Evolutionary conservation across 2,329 filamentous ascomycete species (phyloP), one percentile per base, ranked within the genome.

Genomic region (Aureobasidium sp.): DNA sequence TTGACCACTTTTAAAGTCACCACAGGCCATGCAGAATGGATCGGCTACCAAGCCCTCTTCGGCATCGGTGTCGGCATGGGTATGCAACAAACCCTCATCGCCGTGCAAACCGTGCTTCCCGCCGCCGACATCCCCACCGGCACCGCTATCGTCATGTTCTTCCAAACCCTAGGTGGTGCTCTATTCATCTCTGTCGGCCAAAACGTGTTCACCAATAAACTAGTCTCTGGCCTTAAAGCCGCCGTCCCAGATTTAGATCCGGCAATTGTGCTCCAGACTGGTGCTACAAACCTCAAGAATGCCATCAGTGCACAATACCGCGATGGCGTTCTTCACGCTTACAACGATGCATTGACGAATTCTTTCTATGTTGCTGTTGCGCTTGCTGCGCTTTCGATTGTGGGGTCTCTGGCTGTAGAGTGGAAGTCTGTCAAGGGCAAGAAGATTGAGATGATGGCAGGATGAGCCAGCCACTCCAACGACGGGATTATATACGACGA

Each of bases 361-460:
- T 80, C 81, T 0, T 90, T 87, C 69, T 81, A 83, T 64, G 82
- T 89, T 9, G 80, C 78, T 1, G 74, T 86, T 8, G 79, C 81
- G 2, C 74, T 86, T 68, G 77, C 79, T 0, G 76, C 76, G 8
- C 61, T 86, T 9, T 80, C 78, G 5, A 76, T 87, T 15, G 41
- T 86, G 8, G 86, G 83, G 0, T 77, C 80, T 0, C 67, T 78
- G 0, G 73, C 76, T 7, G 80, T 89, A 66, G 82, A 89, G 74
- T 89, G 85, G 85, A 81, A 78, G 70, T 85, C 77, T 64, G 84
- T 89, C 69, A 89, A 88, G 77, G 70, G 70, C 29, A 72, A 72
- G 67, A 74, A 77, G 66, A 73, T 78, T 54, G 70, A 74, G 65
- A 70, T 71, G 69, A 67, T 65, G 29, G 69, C 67, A 21, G 21